phyloP scores from a whole-genome alignment of 2,329 filamentous ascomycete species.

The Colletotrichum salicis region DNA sequence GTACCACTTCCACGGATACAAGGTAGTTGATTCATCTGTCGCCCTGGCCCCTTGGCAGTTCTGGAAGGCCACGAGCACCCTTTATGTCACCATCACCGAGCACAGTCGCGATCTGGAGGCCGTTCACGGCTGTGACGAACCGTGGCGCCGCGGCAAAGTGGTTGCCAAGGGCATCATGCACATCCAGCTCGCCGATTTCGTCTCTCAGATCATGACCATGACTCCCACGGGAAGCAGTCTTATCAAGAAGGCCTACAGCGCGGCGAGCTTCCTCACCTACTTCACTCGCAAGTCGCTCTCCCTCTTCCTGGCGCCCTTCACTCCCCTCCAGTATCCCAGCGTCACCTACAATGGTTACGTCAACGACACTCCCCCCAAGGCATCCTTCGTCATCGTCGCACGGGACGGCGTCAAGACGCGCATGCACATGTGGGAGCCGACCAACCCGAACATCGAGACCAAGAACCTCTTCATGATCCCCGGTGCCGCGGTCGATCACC shows the following conservation, averaged over 20 bases:
- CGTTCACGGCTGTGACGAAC: slow-evolving; percentile 47
- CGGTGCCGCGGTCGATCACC: slow-evolving; percentile 71
- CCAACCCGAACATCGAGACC: slow-evolving; percentile 47
- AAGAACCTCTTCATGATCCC: slow-evolving; percentile 70
- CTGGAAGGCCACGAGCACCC: slow-evolving; percentile 70
- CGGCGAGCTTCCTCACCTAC: slow-evolving; percentile 63
- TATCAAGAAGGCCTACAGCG: slow-evolving; percentile 55
- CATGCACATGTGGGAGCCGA: slow-evolving; percentile 68
- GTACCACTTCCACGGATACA: slow-evolving; percentile 71
- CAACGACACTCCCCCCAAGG: slow-evolving; percentile 59
- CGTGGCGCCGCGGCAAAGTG: slow-evolving; percentile 54
- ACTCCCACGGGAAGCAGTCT: slow-evolving; percentile 60
- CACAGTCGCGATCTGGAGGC: slow-evolving; percentile 39
- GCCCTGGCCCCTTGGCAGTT: slow-evolving; percentile 66
- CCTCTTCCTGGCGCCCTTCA: slow-evolving; percentile 65
- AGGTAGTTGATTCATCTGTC: slow-evolving; percentile 69
- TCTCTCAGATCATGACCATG: slow-evolving; percentile 65
- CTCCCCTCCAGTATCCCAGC: slow-evolving; percentile 65
- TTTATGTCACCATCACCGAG: slow-evolving; percentile 69
- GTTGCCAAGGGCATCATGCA: slow-evolving; percentile 70
- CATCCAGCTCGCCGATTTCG: slow-evolving; percentile 64
- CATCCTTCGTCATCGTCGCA: slow-evolving; percentile 59
- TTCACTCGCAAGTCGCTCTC: slow-evolving; percentile 65
- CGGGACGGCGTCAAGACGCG: slow-evolving; percentile 62
- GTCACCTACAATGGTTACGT: slow-evolving; percentile 60